A percentile compares a stretch with the other conserved stretches of the same genome.
phyloP scores from a whole-genome alignment of 768 basidiomycete genomes.

The Lactifluus echinatus region DNA sequence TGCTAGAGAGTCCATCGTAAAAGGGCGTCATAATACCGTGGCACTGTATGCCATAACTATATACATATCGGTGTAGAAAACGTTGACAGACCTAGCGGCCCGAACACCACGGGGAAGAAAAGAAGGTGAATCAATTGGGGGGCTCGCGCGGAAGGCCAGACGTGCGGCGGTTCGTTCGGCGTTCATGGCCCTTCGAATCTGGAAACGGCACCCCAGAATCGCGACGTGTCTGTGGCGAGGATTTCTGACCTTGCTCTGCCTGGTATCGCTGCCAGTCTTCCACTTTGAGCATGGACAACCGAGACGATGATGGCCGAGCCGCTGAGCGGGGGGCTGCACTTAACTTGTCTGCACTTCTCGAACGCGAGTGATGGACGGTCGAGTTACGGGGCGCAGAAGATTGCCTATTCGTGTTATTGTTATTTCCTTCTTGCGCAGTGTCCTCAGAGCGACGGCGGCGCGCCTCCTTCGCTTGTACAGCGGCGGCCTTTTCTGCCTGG shows the following conservation, averaged over 20 bases:
- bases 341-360: constrained; percentile 56
- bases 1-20: background rate
- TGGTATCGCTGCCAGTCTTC: constrained; percentile 81
- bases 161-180: constrained; percentile 27
- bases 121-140: constrained; percentile 24
- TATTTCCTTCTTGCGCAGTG: constrained; percentile 21
- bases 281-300: constrained; percentile 69
- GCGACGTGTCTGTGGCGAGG: constrained; percentile 18
- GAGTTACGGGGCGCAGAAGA: constrained; percentile 10
- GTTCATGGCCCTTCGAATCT: constrained; percentile 28
- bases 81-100: background rate
- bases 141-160: constrained; percentile 34
- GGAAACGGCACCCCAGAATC: constrained; percentile 52
- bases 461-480: constrained; percentile 39
- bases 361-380: constrained; percentile 35
- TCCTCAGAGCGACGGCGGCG: constrained; percentile 41
- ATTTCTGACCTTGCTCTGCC: constrained; percentile 31
- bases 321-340: constrained; percentile 29
- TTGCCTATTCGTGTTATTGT: background rate
- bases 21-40: constrained; percentile 8
- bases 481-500: constrained; percentile 57
- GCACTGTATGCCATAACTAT: constrained; percentile 15
- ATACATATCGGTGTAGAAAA: constrained; percentile 10
- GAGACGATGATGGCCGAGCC: constrained; percentile 41
- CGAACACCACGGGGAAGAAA: background rate